phyloP scores from a whole-genome alignment of 352 stramenopile species.

The Paralagenidium karlingii region DNA sequence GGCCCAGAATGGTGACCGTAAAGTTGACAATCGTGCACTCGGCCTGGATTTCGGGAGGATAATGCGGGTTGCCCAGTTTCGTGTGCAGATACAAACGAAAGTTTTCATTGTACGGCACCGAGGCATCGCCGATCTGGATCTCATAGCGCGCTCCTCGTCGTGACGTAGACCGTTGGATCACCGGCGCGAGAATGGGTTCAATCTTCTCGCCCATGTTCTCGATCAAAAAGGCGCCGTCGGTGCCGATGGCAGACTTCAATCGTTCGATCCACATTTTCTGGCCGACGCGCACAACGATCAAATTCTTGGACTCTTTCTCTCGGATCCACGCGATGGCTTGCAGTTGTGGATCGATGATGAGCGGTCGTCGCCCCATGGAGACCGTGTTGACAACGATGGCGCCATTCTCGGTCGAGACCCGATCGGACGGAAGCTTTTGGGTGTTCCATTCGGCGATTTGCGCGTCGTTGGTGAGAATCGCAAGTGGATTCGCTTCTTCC shows the following conservation, averaged over 20 bases:
- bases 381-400: conserved; percentile 88
- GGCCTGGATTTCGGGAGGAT: conserved; percentile 91
- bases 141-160: conserved; percentile 88
- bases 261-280: conserved; percentile 93
- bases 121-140: conserved; percentile 91
- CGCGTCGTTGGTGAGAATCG: conserved; percentile 86
- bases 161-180: conserved; percentile 91
- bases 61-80: conserved; percentile 92
- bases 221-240: conserved; percentile 87
- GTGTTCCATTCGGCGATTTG: conserved; percentile 92
- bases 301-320: conserved; percentile 85
- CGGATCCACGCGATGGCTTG: conserved; percentile 91
- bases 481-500: conserved; percentile 77
- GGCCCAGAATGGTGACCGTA: conserved; percentile 85
- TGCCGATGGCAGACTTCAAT: conserved; percentile 88
- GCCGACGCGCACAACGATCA: conserved; percentile 90
- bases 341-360: conserved; percentile 91
- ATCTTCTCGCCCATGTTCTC: conserved; percentile 93
- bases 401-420: conserved; percentile 91
- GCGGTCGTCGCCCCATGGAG: conserved; percentile 78
- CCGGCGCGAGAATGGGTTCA: conserved; percentile 86
- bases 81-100: conserved; percentile 92
- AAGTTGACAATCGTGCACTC: conserved; percentile 94
- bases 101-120: conserved; percentile 89
- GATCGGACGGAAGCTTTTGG: conserved; percentile 84